Percentiles rank a stretch among this genome's conserved stretches.
phyloP scores from a whole-genome alignment of 768 basidiomycete genomes.

The Russula emetica region DNA sequence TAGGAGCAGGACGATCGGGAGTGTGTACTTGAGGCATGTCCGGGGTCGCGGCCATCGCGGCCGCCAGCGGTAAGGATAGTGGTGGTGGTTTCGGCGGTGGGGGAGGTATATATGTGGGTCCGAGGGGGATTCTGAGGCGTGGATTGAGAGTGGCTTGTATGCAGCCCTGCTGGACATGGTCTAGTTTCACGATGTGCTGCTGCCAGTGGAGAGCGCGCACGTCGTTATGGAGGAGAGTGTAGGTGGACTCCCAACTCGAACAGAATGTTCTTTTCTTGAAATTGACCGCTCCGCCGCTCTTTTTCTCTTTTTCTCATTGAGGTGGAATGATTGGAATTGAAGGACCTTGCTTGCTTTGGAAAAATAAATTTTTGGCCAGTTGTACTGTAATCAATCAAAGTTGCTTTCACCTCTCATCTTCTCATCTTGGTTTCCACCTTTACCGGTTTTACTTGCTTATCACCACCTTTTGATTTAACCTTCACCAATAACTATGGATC shows the following conservation, averaged over 20 bases:
- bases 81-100: neutral
- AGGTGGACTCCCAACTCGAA: neutral
- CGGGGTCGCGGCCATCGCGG: slow-evolving; percentile 13
- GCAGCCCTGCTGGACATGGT: neutral
- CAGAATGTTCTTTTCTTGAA: neutral
- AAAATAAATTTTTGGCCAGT: too few species aligned
- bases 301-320: neutral
- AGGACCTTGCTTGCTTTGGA: too few species aligned
- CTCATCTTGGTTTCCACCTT: neutral
- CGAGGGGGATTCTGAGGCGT: neutral
- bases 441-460: too few species aligned
- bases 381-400: too few species aligned
- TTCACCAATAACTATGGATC: slow-evolving; percentile 31
- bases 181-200: neutral
- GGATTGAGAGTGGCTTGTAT: slow-evolving; percentile 8
- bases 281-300: neutral
- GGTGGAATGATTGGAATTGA: neutral
- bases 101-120: slow-evolving; percentile 15
- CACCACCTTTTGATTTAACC: neutral
- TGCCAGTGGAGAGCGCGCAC: neutral
- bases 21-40: slow-evolving; percentile 21
- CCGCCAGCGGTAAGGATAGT: slow-evolving; percentile 1
- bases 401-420: too few species aligned
- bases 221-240: neutral
- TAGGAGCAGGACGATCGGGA: slow-evolving; percentile 24